Conservation (phyloP, 1,139 yeast genomes). For the Hyphopichia fennica region DNA sequence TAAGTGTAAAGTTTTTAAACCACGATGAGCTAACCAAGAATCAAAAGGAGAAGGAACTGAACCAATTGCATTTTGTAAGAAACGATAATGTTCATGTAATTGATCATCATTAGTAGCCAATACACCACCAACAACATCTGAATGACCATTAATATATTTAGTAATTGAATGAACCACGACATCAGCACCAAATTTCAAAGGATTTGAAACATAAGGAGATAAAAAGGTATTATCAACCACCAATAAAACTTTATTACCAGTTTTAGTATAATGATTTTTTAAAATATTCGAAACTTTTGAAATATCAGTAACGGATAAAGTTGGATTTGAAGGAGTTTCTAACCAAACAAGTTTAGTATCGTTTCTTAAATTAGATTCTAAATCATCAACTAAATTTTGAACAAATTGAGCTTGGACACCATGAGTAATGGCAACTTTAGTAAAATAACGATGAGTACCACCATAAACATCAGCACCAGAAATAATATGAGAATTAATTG, state of each 20-base stretch:
- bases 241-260: constrained; percentile 51
- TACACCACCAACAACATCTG: constrained; percentile 88
- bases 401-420: constrained; percentile 74
- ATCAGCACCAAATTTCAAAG: constrained; percentile 81
- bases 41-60: constrained; percentile 90
- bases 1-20: constrained; percentile 82
- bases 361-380: constrained; percentile 53
- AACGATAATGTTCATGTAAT: constrained; percentile 64
- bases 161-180: constrained; percentile 87
- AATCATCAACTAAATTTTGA: constrained; percentile 59
- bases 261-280: constrained; percentile 44
- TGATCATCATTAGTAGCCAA: constrained; percentile 67
- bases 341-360: constrained; percentile 83
- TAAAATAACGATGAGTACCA: constrained; percentile 90
- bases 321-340: constrained; percentile 89
- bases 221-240: constrained; percentile 94
- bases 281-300: constrained; percentile 56
- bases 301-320: constrained; percentile 75
- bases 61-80: constrained; percentile 86
- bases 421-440: constrained; percentile 80
- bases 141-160: constrained; percentile 89
- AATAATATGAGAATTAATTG: constrained; percentile 71
- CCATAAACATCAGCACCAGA: constrained; percentile 91
- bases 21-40: constrained; percentile 92
- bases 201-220: constrained; percentile 90